phyloP scores from a whole-genome alignment of 805 yeast genomes.

The Scheffersomyces lignosus region DNA sequence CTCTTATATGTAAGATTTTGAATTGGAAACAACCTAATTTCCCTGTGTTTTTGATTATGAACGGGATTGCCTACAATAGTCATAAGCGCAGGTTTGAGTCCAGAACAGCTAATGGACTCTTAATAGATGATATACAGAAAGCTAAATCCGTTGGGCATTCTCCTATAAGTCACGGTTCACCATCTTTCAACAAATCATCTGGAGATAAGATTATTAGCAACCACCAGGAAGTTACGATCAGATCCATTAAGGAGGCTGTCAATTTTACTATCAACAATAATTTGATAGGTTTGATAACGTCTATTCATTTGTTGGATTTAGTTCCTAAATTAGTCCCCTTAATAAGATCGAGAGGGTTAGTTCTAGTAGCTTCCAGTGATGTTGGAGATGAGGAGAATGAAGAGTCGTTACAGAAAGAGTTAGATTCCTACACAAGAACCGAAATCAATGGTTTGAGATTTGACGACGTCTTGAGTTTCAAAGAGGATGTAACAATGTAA shows the following conservation, averaged over 20 bases:
- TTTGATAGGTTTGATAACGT: constrained; percentile 78
- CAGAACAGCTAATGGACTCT: constrained; percentile 41
- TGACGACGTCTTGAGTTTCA: constrained; percentile 64
- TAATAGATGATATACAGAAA: constrained; percentile 22
- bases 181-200: not conserved
- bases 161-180: constrained; percentile 20
- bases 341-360: constrained; percentile 76
- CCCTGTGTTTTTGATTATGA: constrained; percentile 86
- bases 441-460: constrained; percentile 69
- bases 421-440: constrained; percentile 38
- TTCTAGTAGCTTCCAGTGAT: constrained; percentile 70
- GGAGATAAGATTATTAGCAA: constrained; percentile 16
- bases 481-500: constrained; percentile 46
- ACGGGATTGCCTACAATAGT: constrained; percentile 50
- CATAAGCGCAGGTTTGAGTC: constrained; percentile 32
- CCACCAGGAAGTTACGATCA: constrained; percentile 46
- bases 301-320: constrained; percentile 64
- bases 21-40: constrained; percentile 99
- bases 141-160: constrained; percentile 3
- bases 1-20: constrained; percentile 86
- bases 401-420: constrained; percentile 26
- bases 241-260: constrained; percentile 81
- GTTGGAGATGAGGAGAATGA: constrained; percentile 26
- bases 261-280: constrained; percentile 80
- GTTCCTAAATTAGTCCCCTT: constrained; percentile 76